A percentile compares a stretch with the other conserved stretches of the same genome.
Conservation (phyloP, 2,329 filamentous ascomycete species). For the Penicillium janthinellum region DNA sequence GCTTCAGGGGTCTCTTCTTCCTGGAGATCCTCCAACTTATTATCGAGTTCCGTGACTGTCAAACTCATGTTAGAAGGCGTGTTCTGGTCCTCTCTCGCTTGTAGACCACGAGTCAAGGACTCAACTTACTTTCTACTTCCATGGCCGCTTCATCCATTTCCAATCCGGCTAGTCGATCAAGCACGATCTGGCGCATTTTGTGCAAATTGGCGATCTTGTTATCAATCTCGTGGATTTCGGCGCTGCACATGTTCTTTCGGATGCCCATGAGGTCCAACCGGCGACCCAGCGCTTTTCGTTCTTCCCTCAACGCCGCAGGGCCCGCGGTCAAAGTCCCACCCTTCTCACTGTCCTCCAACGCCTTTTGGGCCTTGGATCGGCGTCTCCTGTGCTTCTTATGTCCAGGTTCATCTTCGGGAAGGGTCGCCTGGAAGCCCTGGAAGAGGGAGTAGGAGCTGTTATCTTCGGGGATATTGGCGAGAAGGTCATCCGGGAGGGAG, state of each 20-base stretch:
- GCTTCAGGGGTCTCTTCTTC: slow-evolving; percentile 48
- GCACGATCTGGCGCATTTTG: slow-evolving; percentile 86
- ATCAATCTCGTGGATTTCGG: slow-evolving; percentile 94
- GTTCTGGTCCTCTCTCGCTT: neutral
- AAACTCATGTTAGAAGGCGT: slow-evolving; percentile 5
- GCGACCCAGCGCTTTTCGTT: slow-evolving; percentile 77
- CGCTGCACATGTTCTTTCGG: slow-evolving; percentile 95
- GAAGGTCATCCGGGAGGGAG: slow-evolving; percentile 85
- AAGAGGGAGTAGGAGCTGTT: slow-evolving; percentile 89
- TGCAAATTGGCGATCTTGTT: slow-evolving; percentile 93
- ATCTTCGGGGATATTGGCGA: slow-evolving; percentile 84
- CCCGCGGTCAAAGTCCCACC: slow-evolving; percentile 62
- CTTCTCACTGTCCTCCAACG: slow-evolving; percentile 64
- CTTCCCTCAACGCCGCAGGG: slow-evolving; percentile 74
- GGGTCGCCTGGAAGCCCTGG: slow-evolving; percentile 89
- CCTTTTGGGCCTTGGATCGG: slow-evolving; percentile 72
- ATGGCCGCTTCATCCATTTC: slow-evolving; percentile 89
- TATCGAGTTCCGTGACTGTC: slow-evolving; percentile 60
- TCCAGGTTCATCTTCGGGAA: slow-evolving; percentile 68
- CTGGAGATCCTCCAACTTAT: slow-evolving; percentile 63
- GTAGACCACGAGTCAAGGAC: slow-evolving; percentile 5
- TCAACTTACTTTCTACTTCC: slow-evolving; percentile 77
- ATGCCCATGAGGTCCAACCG: slow-evolving; percentile 87
- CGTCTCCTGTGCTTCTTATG: slow-evolving; percentile 70
- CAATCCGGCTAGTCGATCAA: slow-evolving; percentile 80